Percentiles rank a stretch among this genome's conserved stretches.
Conservation (phyloP, 495 filamentous ascomycete genomes). For the Neurospora sp. region DNA sequence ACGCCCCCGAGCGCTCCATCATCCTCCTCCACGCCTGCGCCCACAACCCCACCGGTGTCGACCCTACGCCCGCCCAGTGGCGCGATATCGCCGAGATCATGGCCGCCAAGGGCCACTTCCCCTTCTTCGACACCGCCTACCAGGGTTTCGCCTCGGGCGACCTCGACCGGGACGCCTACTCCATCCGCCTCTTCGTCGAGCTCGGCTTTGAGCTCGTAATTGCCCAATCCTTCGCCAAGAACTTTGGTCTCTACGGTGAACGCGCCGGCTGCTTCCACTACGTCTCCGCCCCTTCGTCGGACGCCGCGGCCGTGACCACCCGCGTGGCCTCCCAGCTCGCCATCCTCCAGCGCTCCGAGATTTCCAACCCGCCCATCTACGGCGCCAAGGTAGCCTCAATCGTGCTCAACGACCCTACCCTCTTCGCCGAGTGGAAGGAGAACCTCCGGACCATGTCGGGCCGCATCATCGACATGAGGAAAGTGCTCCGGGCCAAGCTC, state of each 20-base stretch:
- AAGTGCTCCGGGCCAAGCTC: conserved; percentile 60
- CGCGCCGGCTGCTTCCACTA: conserved; percentile 96
- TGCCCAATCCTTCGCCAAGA: conserved; percentile 97
- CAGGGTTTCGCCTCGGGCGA: conserved; percentile 96
- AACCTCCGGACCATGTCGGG: conserved; percentile 91
- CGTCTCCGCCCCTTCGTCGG: conserved; percentile 61
- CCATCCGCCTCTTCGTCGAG: conserved; percentile 85
- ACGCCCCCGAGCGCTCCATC: conserved; percentile 67
- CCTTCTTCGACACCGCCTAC: conserved; percentile 98
- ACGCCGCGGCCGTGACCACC: conserved; percentile 50
- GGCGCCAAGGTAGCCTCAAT: conserved; percentile 78
- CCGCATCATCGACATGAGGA: conserved; percentile 83
- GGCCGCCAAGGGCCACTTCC: conserved; percentile 71
- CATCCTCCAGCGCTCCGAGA: conserved; percentile 92
- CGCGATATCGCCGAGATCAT: conserved; percentile 73
- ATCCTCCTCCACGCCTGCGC: conserved; percentile 94
- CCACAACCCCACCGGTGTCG: conserved; percentile 96
- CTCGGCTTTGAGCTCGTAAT: conserved; percentile 93
- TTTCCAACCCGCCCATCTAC: conserved; percentile 91
- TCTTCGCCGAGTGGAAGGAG: conserved; percentile 92
- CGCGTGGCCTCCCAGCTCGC: conserved; percentile 80
- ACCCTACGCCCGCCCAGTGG: conserved; percentile 92
- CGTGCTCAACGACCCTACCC: conserved; percentile 67
- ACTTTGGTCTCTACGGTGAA: conserved; percentile 96
- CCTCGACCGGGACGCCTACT: conserved; percentile 74